These are phyloP conservation scores for Vigna reflexopilosa DNA, from an alignment of 306 rosid species.

Conservation along the genomic window DNA sequence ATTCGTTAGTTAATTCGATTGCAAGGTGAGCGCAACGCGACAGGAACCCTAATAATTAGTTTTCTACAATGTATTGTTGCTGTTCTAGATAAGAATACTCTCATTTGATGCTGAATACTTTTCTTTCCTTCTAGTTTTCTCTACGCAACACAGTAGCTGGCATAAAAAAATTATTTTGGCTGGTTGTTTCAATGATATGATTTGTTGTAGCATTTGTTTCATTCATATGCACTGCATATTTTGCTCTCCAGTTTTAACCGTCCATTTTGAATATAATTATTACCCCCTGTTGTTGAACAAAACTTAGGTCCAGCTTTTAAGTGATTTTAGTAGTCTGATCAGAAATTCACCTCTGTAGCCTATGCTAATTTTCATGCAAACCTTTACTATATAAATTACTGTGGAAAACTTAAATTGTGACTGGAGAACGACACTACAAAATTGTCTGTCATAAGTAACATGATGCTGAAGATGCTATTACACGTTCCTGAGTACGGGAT, in stretches of 20 bases:
- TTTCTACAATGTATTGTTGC: neutral
- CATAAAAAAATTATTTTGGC: neutral
- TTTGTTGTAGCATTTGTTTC: neutral
- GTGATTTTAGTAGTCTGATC: neutral
- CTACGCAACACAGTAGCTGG: neutral
- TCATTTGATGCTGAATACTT: neutral
- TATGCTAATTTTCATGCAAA: neutral
- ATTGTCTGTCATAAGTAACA: too few relatives aligned
- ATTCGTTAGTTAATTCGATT: neutral
- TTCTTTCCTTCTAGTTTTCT: slow-evolving; percentile 16
- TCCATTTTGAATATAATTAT: neutral
- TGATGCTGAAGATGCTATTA: neutral
- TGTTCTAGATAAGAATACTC: neutral
- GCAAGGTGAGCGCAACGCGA: neutral
- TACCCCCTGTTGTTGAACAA: neutral
- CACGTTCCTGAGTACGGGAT: neutral
- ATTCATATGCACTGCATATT: neutral
- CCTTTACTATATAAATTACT: neutral
- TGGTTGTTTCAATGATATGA: slow-evolving; percentile 5
- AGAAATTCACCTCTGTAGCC: neutral
- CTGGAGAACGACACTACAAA: neutral
- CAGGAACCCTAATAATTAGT: slow-evolving; percentile 36
- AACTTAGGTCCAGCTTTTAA: neutral
- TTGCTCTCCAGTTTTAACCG: neutral
- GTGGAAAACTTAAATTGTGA: neutral